Evolutionary conservation across 2,329 filamentous ascomycete species (phyloP).

Genomic region (Apiospora sp.): DNA sequence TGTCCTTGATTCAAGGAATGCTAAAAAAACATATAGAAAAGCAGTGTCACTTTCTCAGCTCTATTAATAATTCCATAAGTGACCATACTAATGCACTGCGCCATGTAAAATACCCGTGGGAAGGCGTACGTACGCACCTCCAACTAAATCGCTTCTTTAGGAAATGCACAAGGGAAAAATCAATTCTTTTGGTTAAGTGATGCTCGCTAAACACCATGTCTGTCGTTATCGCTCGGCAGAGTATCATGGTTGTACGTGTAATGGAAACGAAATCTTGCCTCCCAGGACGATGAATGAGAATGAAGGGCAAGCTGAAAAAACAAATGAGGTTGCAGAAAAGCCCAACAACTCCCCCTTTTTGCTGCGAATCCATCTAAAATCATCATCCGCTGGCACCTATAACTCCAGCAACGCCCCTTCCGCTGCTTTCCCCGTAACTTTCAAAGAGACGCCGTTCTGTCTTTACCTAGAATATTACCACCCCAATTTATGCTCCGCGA

Average conservation of each 20-base stretch:
- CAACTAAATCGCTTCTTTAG: neutral
- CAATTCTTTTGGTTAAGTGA: neutral
- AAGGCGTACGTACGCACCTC: neutral
- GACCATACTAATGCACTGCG: neutral
- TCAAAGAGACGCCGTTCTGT: neutral
- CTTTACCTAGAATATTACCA: neutral
- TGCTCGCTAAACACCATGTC: conserved; percentile 9
- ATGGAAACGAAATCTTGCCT: neutral
- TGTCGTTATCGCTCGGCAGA: neutral
- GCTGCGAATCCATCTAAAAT: neutral
- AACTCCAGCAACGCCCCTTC: neutral
- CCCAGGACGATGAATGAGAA: neutral
- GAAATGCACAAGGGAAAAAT: neutral
- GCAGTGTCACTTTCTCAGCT: neutral
- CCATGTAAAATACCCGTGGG: neutral
- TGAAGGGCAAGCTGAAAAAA: neutral
- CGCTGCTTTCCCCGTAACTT: neutral
- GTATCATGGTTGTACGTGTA: neutral
- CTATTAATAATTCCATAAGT: neutral
- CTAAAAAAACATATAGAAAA: neutral
- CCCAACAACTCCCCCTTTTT: neutral
- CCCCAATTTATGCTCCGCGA: neutral
- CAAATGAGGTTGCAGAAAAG: neutral
- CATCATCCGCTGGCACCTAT: neutral
- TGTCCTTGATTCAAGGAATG: neutral